Conservation (phyloP, 768 basidiomycete genomes). For the Suillus tomentosus region DNA sequence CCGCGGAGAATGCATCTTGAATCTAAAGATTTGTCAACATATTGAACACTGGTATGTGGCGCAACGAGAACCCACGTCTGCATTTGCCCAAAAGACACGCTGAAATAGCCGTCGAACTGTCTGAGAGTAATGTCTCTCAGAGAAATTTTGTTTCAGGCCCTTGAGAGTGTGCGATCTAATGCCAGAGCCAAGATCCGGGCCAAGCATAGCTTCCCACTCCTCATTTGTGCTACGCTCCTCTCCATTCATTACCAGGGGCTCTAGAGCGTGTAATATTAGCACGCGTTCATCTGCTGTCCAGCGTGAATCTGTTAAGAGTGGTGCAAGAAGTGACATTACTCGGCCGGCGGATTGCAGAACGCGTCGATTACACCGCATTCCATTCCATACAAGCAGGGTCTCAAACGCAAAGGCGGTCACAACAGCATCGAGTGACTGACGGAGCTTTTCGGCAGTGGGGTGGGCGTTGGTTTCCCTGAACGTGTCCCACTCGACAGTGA, state of each 20-base stretch:
- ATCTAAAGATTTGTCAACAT: constrained; percentile 40
- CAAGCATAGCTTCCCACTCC: constrained; percentile 50
- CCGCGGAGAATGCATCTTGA: constrained; percentile 45
- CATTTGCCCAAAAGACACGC: constrained; percentile 62
- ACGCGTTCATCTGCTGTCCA: constrained; percentile 69
- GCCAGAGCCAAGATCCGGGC: constrained; percentile 52
- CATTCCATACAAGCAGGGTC: constrained; percentile 63
- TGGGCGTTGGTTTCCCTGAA: constrained; percentile 34
- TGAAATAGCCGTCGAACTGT: constrained; percentile 46
- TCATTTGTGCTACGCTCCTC: constrained; percentile 29
- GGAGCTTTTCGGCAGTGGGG: constrained; percentile 62
- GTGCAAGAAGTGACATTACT: constrained; percentile 44
- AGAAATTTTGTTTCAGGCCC: constrained; percentile 27
- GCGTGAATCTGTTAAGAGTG: constrained; percentile 38
- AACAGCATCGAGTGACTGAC: constrained; percentile 69
- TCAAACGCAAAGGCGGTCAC: constrained; percentile 71
- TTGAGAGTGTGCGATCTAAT: constrained; percentile 59
- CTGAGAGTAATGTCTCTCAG: constrained; percentile 13
- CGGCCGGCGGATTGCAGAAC: constrained; percentile 68
- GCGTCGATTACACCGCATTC: constrained; percentile 57
- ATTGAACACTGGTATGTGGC: background rate
- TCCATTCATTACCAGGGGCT: constrained; percentile 56
- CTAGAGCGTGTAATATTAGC: constrained; percentile 63
- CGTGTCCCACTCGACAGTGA: constrained; percentile 51
- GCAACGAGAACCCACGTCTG: constrained; percentile 54